phyloP scores from a whole-genome alignment of 2,329 filamentous ascomycete species.

The Ophiostoma montium region DNA sequence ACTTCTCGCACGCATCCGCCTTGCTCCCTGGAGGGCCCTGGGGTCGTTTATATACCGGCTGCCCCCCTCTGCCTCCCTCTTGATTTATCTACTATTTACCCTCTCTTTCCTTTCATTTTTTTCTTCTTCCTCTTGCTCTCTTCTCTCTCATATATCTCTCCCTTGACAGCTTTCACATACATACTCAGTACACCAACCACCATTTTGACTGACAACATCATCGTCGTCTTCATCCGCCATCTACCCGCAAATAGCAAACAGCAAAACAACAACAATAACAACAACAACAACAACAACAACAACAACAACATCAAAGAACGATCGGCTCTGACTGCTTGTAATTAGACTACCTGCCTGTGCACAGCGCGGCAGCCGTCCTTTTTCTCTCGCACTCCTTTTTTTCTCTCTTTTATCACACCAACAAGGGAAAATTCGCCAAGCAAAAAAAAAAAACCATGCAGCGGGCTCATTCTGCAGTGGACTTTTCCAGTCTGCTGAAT shows the following conservation, averaged over 20 bases:
- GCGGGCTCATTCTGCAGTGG: slow-evolving; percentile 57
- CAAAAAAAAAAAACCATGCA: no score
- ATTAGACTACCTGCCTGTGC: neutral
- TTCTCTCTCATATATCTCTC: neutral
- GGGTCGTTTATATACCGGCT: slow-evolving; percentile 13
- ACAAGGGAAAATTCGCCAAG: no score
- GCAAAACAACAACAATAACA: no score
- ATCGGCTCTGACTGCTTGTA: no score
- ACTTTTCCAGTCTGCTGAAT: slow-evolving; percentile 64
- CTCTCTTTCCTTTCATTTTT: slow-evolving; percentile 1
- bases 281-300: no score
- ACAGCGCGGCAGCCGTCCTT: neutral
- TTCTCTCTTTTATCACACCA: no score
- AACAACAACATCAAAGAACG: no score
- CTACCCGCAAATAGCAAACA: no score
- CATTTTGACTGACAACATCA: no score
- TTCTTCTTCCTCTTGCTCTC: neutral
- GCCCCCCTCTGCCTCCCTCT: slow-evolving; percentile 4
- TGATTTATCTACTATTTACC: neutral
- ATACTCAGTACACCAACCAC: neutral
- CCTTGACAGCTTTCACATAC: neutral
- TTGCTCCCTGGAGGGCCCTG: neutral
- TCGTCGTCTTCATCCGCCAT: no score
- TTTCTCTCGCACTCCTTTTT: neutral
- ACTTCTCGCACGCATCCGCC: neutral